Conservation (phyloP, 805 yeast genomes). For the Nakazawaea anatomiae region DNA sequence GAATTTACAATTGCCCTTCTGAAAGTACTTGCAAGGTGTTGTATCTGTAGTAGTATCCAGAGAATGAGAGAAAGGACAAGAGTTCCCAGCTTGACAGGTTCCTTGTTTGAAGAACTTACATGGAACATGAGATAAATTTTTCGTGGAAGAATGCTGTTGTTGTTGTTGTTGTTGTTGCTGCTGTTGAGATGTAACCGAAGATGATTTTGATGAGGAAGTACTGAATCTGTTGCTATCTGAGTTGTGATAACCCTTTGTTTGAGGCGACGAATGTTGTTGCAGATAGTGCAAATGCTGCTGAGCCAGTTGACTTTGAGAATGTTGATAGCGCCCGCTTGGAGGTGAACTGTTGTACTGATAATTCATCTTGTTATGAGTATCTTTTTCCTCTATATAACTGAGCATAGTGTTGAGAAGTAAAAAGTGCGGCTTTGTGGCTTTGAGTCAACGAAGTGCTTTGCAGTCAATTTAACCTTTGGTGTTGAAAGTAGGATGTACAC, state of each 20-base stretch:
- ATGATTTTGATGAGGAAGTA: not conserved
- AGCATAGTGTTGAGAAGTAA: not conserved
- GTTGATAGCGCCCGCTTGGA: not conserved
- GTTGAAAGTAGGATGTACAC: too few relatives aligned
- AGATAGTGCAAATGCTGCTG: not conserved
- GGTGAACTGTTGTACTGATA: not conserved
- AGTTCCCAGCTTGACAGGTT: slow-evolving; percentile 86
- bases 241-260: not conserved
- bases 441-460: too few relatives aligned
- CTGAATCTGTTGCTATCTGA: not conserved
- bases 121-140: slow-evolving; percentile 82
- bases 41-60: slow-evolving; percentile 48
- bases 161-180: not conserved
- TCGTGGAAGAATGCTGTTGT: slow-evolving; percentile 4
- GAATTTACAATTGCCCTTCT: slow-evolving; percentile 94
- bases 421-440: too few relatives aligned
- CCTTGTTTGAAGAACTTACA: slow-evolving; percentile 93
- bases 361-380: not conserved
- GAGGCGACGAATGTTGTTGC: not conserved
- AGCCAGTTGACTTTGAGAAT: not conserved
- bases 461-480: too few relatives aligned
- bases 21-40: slow-evolving; percentile 85
- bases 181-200: not conserved
- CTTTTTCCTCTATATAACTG: slow-evolving; percentile 2
- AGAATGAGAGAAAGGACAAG: slow-evolving; percentile 89